Percentiles rank a stretch among this genome's conserved stretches.
Evolutionary conservation across 129 eudicot genomes (phyloP).

Genomic region (Chrysanthemum lavandulifolium): DNA sequence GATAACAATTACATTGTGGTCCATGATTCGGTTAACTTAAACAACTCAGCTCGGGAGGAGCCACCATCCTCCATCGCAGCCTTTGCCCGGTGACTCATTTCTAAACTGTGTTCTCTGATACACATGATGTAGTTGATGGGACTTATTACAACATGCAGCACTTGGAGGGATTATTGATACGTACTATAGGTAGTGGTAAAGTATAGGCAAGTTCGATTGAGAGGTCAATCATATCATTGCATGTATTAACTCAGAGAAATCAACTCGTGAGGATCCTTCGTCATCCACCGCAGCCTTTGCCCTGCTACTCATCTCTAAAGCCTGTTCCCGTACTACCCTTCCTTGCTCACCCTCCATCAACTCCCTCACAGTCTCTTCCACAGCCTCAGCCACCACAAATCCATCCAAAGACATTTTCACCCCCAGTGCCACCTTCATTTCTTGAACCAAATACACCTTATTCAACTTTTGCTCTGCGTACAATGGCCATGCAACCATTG

Average conservation of each 20-base stretch:
- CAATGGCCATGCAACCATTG: conserved; percentile 52
- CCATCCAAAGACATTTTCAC: conserved; percentile 28
- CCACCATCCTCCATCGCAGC: conserved; percentile 45
- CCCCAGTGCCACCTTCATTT: conserved; percentile 35
- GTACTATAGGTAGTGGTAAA: too few species aligned
- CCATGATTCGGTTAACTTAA: conserved; percentile 11
- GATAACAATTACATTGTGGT: too few species aligned
- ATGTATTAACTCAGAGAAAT: too few species aligned
- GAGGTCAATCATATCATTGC: too few species aligned
- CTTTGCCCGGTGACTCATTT: conserved; percentile 38
- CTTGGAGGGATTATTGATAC: too few species aligned
- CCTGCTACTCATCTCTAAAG: too few species aligned
- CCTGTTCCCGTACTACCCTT: too few species aligned
- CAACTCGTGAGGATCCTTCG: too few species aligned
- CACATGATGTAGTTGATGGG: too few species aligned
- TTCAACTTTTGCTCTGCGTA: conserved; percentile 47
- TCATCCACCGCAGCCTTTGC: too few species aligned
- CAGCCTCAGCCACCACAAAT: conserved; percentile 41
- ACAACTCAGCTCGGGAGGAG: conserved; percentile 39
- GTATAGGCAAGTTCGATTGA: too few species aligned
- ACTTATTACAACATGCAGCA: too few species aligned
- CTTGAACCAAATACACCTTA: conserved; percentile 35
- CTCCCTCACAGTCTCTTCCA: conserved; percentile 45
- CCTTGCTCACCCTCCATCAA: conserved; percentile 34
- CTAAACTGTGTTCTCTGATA: conserved; percentile 26